Conservation (phyloP, 2,329 filamentous ascomycete genomes). For the Fusarium circinatum region DNA sequence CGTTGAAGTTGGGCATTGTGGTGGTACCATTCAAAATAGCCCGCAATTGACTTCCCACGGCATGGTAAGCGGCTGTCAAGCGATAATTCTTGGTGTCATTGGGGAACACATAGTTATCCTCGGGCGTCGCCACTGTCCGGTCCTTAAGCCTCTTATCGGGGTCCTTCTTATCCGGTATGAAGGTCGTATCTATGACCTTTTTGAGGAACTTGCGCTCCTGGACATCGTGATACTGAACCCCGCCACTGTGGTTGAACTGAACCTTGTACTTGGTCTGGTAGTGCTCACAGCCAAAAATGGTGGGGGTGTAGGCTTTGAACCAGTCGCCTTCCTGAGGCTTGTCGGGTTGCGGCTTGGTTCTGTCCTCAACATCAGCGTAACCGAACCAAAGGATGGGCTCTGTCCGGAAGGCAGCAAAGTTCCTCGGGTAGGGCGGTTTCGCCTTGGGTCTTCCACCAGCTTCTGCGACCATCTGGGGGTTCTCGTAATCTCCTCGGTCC, state of each 20-base stretch:
- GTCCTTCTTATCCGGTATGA: constrained; percentile 14
- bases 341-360: constrained; percentile 22
- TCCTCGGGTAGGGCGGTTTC: constrained; percentile 32
- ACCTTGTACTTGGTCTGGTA: constrained; percentile 39
- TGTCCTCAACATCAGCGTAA: constrained; percentile 37
- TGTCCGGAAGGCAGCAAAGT: constrained; percentile 37
- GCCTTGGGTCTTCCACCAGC: constrained; percentile 22
- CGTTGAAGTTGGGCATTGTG: constrained; percentile 30
- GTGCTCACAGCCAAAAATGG: constrained; percentile 42
- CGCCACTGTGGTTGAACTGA: constrained; percentile 38
- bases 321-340: constrained; percentile 20
- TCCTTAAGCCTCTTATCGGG: constrained; percentile 32
- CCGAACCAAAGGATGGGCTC: constrained; percentile 43
- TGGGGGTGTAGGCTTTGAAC: constrained; percentile 40
- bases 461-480: constrained; percentile 16
- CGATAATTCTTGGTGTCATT: constrained; percentile 34
- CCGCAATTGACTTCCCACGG: constrained; percentile 33
- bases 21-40: constrained; percentile 40
- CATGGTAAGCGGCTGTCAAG: constrained; percentile 35
- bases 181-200: constrained; percentile 38
- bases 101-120: constrained; percentile 35
- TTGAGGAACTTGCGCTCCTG: constrained; percentile 23
- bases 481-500: constrained; percentile 35
- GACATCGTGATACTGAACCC: constrained; percentile 31
- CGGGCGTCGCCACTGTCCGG: constrained; percentile 27